Evolutionary conservation across 2,329 filamentous ascomycete genomes (phyloP).

Genomic region (Cercospora canescens): DNA sequence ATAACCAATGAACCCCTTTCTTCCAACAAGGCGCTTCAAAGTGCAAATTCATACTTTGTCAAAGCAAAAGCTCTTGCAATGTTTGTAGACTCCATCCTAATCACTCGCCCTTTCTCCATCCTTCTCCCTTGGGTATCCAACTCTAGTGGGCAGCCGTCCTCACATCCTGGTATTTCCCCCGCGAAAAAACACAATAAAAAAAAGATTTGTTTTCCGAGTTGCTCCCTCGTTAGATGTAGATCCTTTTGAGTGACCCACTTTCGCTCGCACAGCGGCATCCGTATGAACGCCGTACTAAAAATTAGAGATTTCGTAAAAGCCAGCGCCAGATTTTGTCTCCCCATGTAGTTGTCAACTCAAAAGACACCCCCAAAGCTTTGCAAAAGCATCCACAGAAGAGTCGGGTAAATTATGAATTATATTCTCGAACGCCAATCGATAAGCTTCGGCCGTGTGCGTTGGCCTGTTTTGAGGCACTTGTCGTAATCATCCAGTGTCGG

Average conservation of each 20-base stretch:
- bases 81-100: slow-evolving; percentile 6
- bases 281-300: slow-evolving; percentile 20
- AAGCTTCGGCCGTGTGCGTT: slow-evolving; percentile 11
- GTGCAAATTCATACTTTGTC: slow-evolving; percentile 8
- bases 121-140: slow-evolving; percentile 8
- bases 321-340: slow-evolving; percentile 9
- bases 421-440: slow-evolving; percentile 20
- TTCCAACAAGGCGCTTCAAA: not conserved
- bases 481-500: slow-evolving; percentile 23
- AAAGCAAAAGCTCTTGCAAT: slow-evolving; percentile 4
- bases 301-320: slow-evolving; percentile 21
- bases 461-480: slow-evolving; percentile 18
- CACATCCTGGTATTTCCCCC: slow-evolving; percentile 2
- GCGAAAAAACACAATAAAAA: not conserved
- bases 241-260: not conserved
- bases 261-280: slow-evolving; percentile 19
- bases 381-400: slow-evolving; percentile 27
- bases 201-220: not conserved
- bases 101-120: not conserved
- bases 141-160: slow-evolving; percentile 11
- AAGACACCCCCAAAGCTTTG: slow-evolving; percentile 12
- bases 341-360: not conserved
- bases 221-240: slow-evolving; percentile 7
- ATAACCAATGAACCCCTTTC: not conserved
- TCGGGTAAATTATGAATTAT: slow-evolving; percentile 28